phyloP scores from a whole-genome alignment of 805 yeast species.

The Ascoidea tarda region DNA sequence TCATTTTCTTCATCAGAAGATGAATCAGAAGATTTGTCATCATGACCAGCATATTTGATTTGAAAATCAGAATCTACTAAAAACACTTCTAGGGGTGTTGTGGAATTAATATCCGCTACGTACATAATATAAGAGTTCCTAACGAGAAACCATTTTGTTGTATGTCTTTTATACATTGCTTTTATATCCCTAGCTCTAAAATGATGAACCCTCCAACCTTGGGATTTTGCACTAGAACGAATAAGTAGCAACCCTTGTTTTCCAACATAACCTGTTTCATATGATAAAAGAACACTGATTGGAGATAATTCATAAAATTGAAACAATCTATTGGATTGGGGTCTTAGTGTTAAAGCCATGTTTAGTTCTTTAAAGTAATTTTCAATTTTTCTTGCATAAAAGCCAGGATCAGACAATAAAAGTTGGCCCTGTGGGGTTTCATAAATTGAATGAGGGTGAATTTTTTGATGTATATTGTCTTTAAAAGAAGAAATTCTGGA shows the following conservation, averaged over 20 bases:
- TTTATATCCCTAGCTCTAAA: constrained; percentile 63
- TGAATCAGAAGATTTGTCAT: constrained; percentile 11
- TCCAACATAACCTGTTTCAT: constrained; percentile 71
- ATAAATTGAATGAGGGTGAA: not conserved
- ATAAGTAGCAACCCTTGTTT: constrained; percentile 80
- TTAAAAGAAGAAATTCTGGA: constrained; percentile 4
- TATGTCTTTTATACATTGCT: constrained; percentile 83
- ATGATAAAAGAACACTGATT: constrained; percentile 66
- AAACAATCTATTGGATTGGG: constrained; percentile 72
- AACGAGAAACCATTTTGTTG: constrained; percentile 83
- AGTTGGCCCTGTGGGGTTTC: not conserved
- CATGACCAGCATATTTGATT: constrained; percentile 31
- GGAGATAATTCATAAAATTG: constrained; percentile 88
- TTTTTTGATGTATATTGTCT: not conserved
- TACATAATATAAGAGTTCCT: constrained; percentile 76
- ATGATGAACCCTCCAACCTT: constrained; percentile 95
- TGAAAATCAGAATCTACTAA: constrained; percentile 69
- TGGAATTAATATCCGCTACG: constrained; percentile 74
- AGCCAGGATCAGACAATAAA: not conserved
- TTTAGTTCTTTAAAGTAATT: constrained; percentile 53
- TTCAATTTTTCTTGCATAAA: constrained; percentile 33
- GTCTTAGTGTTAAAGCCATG: constrained; percentile 44
- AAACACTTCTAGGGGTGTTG: constrained; percentile 85
- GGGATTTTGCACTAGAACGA: constrained; percentile 70
- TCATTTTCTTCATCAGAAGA: constrained; percentile 12